Evolutionary conservation across 768 basidiomycete species (phyloP).

Genomic region (Crassisporium funariophilum): DNA sequence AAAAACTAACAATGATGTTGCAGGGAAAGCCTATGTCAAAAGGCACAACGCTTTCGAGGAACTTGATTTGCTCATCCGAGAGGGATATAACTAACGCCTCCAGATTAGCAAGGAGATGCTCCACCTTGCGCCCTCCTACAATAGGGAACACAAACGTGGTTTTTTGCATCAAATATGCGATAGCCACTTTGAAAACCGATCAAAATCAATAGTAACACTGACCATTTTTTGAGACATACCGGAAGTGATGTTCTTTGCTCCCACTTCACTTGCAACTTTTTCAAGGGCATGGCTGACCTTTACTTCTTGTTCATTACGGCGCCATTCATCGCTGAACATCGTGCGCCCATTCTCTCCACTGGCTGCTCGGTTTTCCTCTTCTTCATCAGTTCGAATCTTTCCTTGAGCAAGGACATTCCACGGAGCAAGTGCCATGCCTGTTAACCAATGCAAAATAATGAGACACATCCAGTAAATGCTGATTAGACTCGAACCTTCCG

Average conservation of each 20-base stretch:
- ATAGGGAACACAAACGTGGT: conserved; percentile 53
- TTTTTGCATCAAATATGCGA: conserved; percentile 56
- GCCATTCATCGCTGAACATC: conserved; percentile 35
- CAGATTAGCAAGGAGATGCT: conserved; percentile 50
- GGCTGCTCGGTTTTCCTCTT: conserved; percentile 23
- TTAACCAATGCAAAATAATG: conserved; percentile 12
- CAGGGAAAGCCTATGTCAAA: conserved; percentile 49
- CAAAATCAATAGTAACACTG: not conserved
- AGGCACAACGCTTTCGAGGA: conserved; percentile 40
- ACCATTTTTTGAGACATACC: conserved; percentile 27
- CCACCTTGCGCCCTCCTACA: conserved; percentile 50
- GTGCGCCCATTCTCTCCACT: conserved; percentile 39
- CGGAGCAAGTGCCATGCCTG: conserved; percentile 30
- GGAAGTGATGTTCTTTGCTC: conserved; percentile 44
- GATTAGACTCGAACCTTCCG: conserved; percentile 31
- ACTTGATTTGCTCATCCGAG: conserved; percentile 41
- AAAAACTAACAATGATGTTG: conserved; percentile 26
- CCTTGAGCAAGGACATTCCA: conserved; percentile 28
- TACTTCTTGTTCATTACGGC: conserved; percentile 43
- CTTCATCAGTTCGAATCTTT: conserved; percentile 55
- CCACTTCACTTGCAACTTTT: conserved; percentile 49
- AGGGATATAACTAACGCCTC: conserved; percentile 47
- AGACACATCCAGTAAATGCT: not conserved
- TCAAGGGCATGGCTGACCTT: conserved; percentile 45
- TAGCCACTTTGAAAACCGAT: conserved; percentile 38